Conservation (phyloP, 106 monocot genomes). For the Agapanthus africanus region DNA sequence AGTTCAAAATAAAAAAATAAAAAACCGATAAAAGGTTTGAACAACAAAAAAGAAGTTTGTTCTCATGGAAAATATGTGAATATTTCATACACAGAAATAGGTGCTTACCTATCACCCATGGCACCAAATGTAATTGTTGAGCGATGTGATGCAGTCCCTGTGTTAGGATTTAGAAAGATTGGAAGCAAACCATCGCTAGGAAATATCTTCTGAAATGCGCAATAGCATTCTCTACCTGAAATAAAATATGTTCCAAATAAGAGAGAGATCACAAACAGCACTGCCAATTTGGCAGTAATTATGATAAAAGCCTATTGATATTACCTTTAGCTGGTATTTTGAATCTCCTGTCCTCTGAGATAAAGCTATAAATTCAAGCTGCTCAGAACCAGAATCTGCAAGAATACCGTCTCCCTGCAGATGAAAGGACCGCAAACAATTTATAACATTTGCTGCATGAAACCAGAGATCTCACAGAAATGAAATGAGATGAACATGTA, state of each 20-base stretch:
- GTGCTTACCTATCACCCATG: conserved; percentile 68
- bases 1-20: too few relatives aligned
- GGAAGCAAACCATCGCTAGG: conserved; percentile 66
- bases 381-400: conserved; percentile 91
- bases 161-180: conserved; percentile 56
- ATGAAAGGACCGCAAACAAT: too few relatives aligned
- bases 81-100: background rate
- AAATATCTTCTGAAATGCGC: conserved; percentile 42
- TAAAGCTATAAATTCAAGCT: conserved; percentile 90
- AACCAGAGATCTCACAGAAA: too few relatives aligned
- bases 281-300: too few relatives aligned
- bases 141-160: conserved; percentile 33
- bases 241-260: background rate
- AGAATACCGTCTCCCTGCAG: conserved; percentile 71
- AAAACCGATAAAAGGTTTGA: too few relatives aligned
- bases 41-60: too few relatives aligned
- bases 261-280: too few relatives aligned
- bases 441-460: too few relatives aligned
- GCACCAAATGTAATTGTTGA: conserved; percentile 76
- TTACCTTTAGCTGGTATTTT: conserved; percentile 83
- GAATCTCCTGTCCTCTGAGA: conserved; percentile 92
- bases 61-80: background rate
- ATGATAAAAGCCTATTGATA: too few relatives aligned
- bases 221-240: conserved; percentile 63
- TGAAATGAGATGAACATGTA: too few relatives aligned